Base-by-base conservation (phyloP, 768 basidiomycete genomes). In the Trametes cubensis region DNA sequence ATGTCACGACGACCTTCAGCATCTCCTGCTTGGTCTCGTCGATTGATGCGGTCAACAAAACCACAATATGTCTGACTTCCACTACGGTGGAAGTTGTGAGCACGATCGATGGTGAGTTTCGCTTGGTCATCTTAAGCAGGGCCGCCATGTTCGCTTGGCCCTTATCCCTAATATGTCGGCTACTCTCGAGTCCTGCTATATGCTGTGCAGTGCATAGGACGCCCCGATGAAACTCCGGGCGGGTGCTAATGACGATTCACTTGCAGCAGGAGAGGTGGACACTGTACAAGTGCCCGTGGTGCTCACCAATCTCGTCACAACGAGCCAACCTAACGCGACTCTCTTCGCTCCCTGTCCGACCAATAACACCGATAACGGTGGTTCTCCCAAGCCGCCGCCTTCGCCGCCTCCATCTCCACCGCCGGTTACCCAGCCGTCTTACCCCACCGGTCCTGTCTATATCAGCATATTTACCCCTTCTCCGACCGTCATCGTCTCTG, bases 281-380 rank as follows among this genome's bases (percentile, higher is more conserved):
- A 67, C 70, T n/a, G 74, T 74, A 21, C 74, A 77, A 65, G 77
- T 81, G 17, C 80, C 81, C 10, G 64, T 83, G 34, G 74, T 79
- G 42, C 48, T 78, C 10, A 71, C 74, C 6, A 70, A 79, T 34
- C 66, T 72, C 3, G 63, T 79, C 38, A 75, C 69, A 14, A 57
- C 66, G 25, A 67, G 76, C 20, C 57, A 61, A 8, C 71, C 74
- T 8, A 73, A 74, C 4, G 63, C 71, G 38, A 84, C 83, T 7
- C 67, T 83, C 40, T 83, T 77, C 60, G 77, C 76, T 7, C 64
- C 80, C 18, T 79, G 78, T 44, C 30, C 66, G 23, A 23, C 62
- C 30, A 28, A 63, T 54, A 54, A 56, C 48, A 23, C 63, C 42
- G 26, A 45, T 6, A 53, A 60, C 39, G 51, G 67, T 14, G 39